Evolutionary conservation across 1,284 basidiomycete genomes (phyloP), one percentile per base, ranked within the genome.

Genomic region (Singerocomus inundabilis): DNA sequence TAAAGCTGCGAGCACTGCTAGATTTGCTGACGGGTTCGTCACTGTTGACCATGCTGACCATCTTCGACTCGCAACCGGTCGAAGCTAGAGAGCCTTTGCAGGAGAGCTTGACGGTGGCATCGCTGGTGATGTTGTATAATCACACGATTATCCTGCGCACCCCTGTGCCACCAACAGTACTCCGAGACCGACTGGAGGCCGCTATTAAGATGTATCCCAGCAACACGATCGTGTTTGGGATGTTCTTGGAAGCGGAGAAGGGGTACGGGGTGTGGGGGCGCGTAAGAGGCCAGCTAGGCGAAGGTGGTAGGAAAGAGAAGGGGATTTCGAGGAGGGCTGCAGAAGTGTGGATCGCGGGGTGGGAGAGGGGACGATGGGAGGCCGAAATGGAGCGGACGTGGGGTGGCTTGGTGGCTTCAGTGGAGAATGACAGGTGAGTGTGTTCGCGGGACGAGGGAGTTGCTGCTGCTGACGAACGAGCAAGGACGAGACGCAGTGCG

Each of bases 191-290:
- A 29, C 77, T 80, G 15, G 76, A 78, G 51, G 61, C 63, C 18
- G 85, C 83, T 0, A 67, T 91, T 34, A 71, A 75, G 39, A 57
- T 66, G 46, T 91, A 85, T 64, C 84, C 85, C 2, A 80, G 75
- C 65, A 92, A 93, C 65, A 87, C 85, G 2, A 70, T 88, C 21
- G 73, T 92, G 40, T 62, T 93, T n/a, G 84, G 81, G 4, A 68
- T 92, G 55, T 90, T 91, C 63, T 70, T 93, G 52, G 88, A 91
- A 66, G 80, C 79, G 34, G 86, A 93, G 71, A 84, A 82, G 55
- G 86, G 87, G 3, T 81, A 85, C 56, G 81, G 80, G 0, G 74
- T 88, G 21, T 90, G 85, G 88, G 85, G 86, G 15, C 73, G 79
- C 16, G 79, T 89, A 38, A 70, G 81, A 46, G 65, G 67, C 11